phyloP scores from a whole-genome alignment of 768 basidiomycete genomes.

The Terana coerulea region DNA sequence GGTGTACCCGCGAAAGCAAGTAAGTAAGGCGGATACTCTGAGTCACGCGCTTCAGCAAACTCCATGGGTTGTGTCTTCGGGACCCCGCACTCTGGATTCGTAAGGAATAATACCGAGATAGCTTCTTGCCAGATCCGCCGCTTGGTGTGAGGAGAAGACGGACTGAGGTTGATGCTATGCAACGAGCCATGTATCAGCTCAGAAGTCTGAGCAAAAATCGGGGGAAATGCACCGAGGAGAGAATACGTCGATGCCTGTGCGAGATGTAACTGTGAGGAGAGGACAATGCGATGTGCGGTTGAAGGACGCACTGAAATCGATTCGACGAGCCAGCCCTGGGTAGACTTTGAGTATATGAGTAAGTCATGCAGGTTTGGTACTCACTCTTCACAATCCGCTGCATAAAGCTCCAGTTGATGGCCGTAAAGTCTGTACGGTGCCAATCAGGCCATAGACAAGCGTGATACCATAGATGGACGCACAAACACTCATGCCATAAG shows the following conservation, averaged over 20 bases:
- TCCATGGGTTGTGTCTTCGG: constrained; percentile 52
- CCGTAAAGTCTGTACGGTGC: constrained; percentile 49
- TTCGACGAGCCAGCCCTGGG: constrained; percentile 52
- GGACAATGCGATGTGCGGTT: neutral
- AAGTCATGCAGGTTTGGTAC: constrained; percentile 18
- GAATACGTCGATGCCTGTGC: constrained; percentile 72
- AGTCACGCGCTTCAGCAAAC: constrained; percentile 54
- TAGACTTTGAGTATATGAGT: neutral
- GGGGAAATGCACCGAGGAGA: constrained; percentile 53
- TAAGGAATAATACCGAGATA: constrained; percentile 62
- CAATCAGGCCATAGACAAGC: constrained; percentile 8
- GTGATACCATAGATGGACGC: constrained; percentile 18
- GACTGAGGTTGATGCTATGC: constrained; percentile 56
- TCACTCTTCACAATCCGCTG: constrained; percentile 61
- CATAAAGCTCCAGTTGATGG: constrained; percentile 49
- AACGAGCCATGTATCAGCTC: neutral
- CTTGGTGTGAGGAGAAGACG: constrained; percentile 54
- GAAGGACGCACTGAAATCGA: constrained; percentile 68
- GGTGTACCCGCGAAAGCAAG: constrained; percentile 59
- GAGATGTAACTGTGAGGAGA: neutral
- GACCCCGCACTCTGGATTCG: constrained; percentile 54
- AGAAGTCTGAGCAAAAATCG: no score
- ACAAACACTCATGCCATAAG: constrained; percentile 70
- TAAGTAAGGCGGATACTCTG: constrained; percentile 66
- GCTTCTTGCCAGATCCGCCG: constrained; percentile 82